Conservation (phyloP, 192 early-diverging fungal genomes). For the Lunasporangiospora selenospora region DNA sequence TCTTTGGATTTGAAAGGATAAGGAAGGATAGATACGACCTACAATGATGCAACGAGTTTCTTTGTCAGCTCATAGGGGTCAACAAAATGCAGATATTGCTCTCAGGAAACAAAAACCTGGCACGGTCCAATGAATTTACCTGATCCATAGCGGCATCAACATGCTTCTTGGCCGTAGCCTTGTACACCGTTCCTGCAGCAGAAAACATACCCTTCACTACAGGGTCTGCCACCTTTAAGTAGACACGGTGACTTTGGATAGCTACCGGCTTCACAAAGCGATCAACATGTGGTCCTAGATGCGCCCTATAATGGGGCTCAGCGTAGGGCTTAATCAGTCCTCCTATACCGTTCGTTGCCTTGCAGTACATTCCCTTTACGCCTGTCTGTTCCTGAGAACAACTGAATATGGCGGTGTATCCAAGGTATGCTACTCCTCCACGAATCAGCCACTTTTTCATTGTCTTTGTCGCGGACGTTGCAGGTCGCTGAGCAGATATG, state of each 20-base stretch:
- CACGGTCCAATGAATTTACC: slow-evolving; percentile 1
- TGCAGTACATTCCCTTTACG: slow-evolving; percentile 33
- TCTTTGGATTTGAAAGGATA: slow-evolving; percentile 35
- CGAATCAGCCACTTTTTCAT: slow-evolving; percentile 40
- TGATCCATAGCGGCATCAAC: slow-evolving; percentile 36
- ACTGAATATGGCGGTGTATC: slow-evolving; percentile 33
- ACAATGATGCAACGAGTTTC: no score
- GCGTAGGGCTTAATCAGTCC: slow-evolving; percentile 29
- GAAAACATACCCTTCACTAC: slow-evolving; percentile 29
- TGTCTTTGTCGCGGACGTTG: slow-evolving; percentile 9
- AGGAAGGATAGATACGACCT: slow-evolving; percentile 34
- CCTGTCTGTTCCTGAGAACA: slow-evolving; percentile 21
- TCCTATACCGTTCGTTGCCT: slow-evolving; percentile 34
- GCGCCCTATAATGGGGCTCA: slow-evolving; percentile 30
- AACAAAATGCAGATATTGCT: no score
- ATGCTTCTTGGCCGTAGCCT: slow-evolving; percentile 37
- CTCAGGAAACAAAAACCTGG: no score
- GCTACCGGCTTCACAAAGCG: slow-evolving; percentile 23
- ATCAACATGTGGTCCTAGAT: slow-evolving; percentile 38
- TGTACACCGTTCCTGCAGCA: slow-evolving; percentile 21
- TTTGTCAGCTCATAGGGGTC: no score
- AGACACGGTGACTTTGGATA: slow-evolving; percentile 19
- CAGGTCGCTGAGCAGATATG: slow-evolving; percentile 12
- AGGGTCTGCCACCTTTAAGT: slow-evolving; percentile 33
- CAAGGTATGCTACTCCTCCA: slow-evolving; percentile 27